A percentile compares a stretch with the other conserved stretches of the same genome.
These are phyloP conservation scores for Cyclotella choctawhatcheeana DNA, from an alignment of 108 stramenopile genomes.

Conservation along the genomic window DNA sequence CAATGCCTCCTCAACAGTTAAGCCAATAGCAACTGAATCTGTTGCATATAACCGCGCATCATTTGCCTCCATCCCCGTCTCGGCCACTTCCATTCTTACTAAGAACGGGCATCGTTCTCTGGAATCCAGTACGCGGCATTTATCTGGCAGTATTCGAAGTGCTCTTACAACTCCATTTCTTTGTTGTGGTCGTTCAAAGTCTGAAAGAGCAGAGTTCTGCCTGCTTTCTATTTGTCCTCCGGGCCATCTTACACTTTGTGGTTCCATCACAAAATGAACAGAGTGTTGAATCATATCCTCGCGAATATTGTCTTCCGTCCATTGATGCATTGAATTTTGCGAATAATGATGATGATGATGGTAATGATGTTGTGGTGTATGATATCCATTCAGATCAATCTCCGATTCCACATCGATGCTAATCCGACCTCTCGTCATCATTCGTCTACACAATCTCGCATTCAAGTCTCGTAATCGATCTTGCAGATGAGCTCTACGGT, in stretches of 20 bases:
- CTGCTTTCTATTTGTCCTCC: slow-evolving; percentile 33
- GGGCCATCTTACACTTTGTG: slow-evolving; percentile 66
- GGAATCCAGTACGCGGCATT: slow-evolving; percentile 71
- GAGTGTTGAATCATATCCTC: slow-evolving; percentile 78
- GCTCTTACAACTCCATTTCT: slow-evolving; percentile 72
- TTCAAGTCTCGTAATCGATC: slow-evolving; percentile 73
- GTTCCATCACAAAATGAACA: slow-evolving; percentile 82
- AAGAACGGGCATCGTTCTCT: slow-evolving; percentile 85
- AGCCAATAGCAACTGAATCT: slow-evolving; percentile 54
- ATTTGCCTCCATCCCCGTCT: slow-evolving; percentile 79
- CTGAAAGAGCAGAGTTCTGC: slow-evolving; percentile 14
- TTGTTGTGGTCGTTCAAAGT: slow-evolving; percentile 35
- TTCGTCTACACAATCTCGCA: slow-evolving; percentile 74
- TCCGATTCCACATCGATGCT: slow-evolving; percentile 78
- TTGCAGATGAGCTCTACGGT: slow-evolving; percentile 57
- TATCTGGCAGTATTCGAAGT: slow-evolving; percentile 72
- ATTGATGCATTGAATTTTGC: slow-evolving; percentile 36
- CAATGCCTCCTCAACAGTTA: slow-evolving; percentile 80
- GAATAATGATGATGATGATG: slow-evolving; percentile 63
- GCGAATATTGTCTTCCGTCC: slow-evolving; percentile 55
- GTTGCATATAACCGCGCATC: slow-evolving; percentile 82
- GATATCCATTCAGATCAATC: slow-evolving; percentile 42
- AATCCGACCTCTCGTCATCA: slow-evolving; percentile 77
- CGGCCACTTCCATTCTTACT: slow-evolving; percentile 81
- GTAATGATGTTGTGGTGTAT: slow-evolving; percentile 3